Evolutionary conservation across 176 grass and related monocot genomes (phyloP).

Genomic region (Oryza brachyantha): DNA sequence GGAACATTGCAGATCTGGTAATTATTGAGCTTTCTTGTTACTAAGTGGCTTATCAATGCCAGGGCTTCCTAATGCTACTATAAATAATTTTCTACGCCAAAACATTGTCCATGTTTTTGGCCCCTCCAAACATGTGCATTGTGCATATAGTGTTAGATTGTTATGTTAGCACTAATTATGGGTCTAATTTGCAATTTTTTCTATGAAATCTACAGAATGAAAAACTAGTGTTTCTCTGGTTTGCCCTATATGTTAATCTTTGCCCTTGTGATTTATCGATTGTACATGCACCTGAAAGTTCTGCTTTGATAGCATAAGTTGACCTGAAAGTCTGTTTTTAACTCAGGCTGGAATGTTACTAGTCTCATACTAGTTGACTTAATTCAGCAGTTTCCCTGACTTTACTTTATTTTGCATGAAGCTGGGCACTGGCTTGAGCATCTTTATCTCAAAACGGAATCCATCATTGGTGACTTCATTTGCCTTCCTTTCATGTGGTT

Average conservation of each 20-base stretch:
- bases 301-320: too few relatives aligned
- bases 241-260: neutral
- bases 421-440: slow-evolving; percentile 93
- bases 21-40: slow-evolving; percentile 25
- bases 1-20: slow-evolving; percentile 98
- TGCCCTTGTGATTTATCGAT: neutral
- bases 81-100: neutral
- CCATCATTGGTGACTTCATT: slow-evolving; percentile 90
- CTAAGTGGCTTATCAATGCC: neutral
- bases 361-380: neutral
- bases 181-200: neutral
- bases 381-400: slow-evolving; percentile 24
- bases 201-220: neutral
- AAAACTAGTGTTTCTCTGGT: neutral
- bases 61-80: too few relatives aligned
- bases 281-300: neutral
- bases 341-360: neutral
- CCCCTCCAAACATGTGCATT: neutral
- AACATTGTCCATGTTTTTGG: neutral
- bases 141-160: neutral
- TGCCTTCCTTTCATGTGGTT: slow-evolving; percentile 84
- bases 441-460: slow-evolving; percentile 91
- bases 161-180: neutral
- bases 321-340: neutral
- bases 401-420: slow-evolving; percentile 41